These are phyloP conservation scores for Lophiostoma macrostomum DNA, from an alignment of 495 filamentous ascomycete species.

Conservation along the genomic window DNA sequence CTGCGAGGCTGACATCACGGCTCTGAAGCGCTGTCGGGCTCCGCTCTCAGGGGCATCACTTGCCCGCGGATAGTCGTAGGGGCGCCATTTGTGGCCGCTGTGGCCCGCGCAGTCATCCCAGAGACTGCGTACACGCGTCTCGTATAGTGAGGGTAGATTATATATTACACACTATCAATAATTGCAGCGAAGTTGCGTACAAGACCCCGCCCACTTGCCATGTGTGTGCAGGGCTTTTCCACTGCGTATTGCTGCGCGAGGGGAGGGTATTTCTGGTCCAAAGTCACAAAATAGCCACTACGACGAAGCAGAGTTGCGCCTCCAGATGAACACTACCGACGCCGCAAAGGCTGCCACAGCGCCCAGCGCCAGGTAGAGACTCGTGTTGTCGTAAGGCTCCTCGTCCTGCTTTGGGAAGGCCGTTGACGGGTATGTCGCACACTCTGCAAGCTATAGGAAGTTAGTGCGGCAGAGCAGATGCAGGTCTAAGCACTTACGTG, in stretches of 20 bases:
- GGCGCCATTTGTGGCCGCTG: too few species aligned
- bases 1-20: background rate
- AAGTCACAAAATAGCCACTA: background rate
- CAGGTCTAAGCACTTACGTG: slow-evolving; percentile 37
- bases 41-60: too few species aligned
- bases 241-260: background rate
- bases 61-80: too few species aligned
- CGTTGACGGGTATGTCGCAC: slow-evolving; percentile 80
- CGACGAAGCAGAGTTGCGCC: slow-evolving; percentile 25
- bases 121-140: too few species aligned
- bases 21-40: background rate
- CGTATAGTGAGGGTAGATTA: slow-evolving; percentile 22
- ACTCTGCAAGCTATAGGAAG: slow-evolving; percentile 66
- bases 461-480: background rate
- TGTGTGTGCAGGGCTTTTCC: background rate
- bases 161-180: slow-evolving; percentile 32
- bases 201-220: background rate
- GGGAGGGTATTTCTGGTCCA: background rate
- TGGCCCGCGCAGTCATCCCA: too few species aligned
- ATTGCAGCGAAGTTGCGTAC: background rate
- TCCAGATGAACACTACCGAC: slow-evolving; percentile 78
- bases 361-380: slow-evolving; percentile 79
- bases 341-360: slow-evolving; percentile 75
- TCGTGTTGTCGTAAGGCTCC: slow-evolving; percentile 74
- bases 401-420: slow-evolving; percentile 86